A percentile compares a stretch with the other conserved stretches of the same genome.
phyloP scores from a whole-genome alignment of 495 filamentous ascomycete species.

The Annulohypoxylon stygium region DNA sequence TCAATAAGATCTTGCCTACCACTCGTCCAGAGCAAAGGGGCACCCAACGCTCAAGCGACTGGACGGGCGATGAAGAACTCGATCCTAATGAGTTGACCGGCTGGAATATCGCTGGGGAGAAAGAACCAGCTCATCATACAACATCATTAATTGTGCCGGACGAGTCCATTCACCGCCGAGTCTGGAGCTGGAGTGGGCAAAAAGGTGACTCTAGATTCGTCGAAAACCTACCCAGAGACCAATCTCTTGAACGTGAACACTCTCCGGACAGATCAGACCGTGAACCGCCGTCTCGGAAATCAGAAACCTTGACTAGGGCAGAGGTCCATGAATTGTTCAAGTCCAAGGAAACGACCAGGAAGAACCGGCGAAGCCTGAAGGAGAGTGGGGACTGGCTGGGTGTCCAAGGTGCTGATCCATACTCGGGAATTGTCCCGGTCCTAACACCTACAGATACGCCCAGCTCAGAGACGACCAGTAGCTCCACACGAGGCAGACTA shows the following conservation, averaged over 20 bases:
- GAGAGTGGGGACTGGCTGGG: constrained; percentile 67
- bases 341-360: constrained; percentile 55
- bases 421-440: constrained; percentile 63
- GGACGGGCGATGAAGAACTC: constrained; percentile 35
- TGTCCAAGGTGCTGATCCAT: constrained; percentile 67
- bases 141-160: constrained; percentile 17
- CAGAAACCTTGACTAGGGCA: constrained; percentile 22
- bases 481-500: constrained; percentile 42
- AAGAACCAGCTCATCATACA: constrained; percentile 7
- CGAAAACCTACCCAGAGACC: constrained; percentile 25
- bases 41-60: constrained; percentile 49
- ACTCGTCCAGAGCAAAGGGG: constrained; percentile 59
- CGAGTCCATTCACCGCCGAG: constrained; percentile 25
- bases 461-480: constrained; percentile 43
- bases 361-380: constrained; percentile 55
- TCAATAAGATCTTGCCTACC: constrained; percentile 57
- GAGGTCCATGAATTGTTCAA: constrained; percentile 47
- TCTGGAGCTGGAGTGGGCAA: constrained; percentile 42
- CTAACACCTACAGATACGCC: constrained; percentile 57
- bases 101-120: constrained; percentile 49
- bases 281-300: constrained; percentile 43
- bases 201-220: constrained; percentile 38
- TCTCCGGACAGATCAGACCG: constrained; percentile 32
- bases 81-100: constrained; percentile 41
- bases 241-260: constrained; percentile 33